Conservation (phyloP, 1,139 yeast genomes). For the Candida pseudoviswanathii region DNA sequence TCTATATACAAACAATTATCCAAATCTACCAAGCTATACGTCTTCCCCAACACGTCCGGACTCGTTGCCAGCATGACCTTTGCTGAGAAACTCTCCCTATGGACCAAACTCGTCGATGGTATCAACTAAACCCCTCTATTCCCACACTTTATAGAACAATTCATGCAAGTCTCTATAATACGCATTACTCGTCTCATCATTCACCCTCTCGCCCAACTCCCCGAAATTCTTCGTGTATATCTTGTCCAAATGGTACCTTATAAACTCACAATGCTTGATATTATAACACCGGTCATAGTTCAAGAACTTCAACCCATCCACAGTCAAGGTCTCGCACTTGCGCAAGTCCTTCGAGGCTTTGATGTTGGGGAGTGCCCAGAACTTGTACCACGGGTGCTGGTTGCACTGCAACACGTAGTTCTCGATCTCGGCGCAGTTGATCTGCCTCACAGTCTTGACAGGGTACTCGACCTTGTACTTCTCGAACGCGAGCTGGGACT, state of each 20-base stretch:
- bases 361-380: conserved; percentile 5
- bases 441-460: conserved; percentile 26
- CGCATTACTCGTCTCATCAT: conserved; percentile 26
- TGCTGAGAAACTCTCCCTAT: conserved; percentile 47
- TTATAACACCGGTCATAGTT: conserved; percentile 44
- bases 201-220: conserved; percentile 35
- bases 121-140: conserved; percentile 16
- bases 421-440: conserved; percentile 49
- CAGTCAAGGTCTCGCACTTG: conserved; percentile 37
- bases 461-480: conserved; percentile 34
- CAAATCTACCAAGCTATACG: conserved; percentile 38
- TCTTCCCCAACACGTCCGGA: conserved; percentile 78
- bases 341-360: conserved; percentile 4
- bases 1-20: conserved; percentile 17
- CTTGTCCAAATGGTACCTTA: conserved; percentile 39
- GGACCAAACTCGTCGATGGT: conserved; percentile 35
- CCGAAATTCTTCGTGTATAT: conserved; percentile 44
- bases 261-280: conserved; percentile 41
- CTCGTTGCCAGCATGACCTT: conserved; percentile 58
- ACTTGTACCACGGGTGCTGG: conserved; percentile 15
- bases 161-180: conserved; percentile 36
- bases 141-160: conserved; percentile 42
- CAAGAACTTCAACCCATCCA: conserved; percentile 36
- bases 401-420: conserved; percentile 41
- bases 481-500: conserved; percentile 31